phyloP scores from a whole-genome alignment of 2,329 filamentous ascomycete species.

The Cercospora sojina region DNA sequence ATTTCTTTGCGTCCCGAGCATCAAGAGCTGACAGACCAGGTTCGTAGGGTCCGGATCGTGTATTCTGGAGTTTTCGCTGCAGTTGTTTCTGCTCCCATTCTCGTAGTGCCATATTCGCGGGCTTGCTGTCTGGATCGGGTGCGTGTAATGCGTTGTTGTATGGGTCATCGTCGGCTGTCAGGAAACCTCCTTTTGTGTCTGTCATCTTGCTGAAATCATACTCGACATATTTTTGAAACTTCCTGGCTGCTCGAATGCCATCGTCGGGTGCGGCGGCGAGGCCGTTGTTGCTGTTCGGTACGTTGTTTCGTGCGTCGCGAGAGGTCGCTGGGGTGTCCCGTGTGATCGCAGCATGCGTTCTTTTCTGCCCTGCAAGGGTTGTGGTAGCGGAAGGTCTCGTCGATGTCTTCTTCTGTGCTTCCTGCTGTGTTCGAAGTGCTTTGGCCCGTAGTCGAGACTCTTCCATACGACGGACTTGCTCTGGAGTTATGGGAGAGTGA shows the following conservation, averaged over 20 bases:
- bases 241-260: slow-evolving; percentile 71
- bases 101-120: slow-evolving; percentile 80
- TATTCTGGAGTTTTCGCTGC: slow-evolving; percentile 67
- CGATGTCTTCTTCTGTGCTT: slow-evolving; percentile 54
- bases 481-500: slow-evolving; percentile 55
- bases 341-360: slow-evolving; percentile 62
- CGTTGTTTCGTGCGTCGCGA: slow-evolving; percentile 61
- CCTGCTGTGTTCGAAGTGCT: slow-evolving; percentile 72
- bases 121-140: slow-evolving; percentile 58
- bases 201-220: slow-evolving; percentile 98
- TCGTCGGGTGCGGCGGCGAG: slow-evolving; percentile 45
- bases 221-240: slow-evolving; percentile 92
- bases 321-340: slow-evolving; percentile 57
- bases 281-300: slow-evolving; percentile 39
- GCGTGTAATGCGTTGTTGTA: slow-evolving; percentile 74
- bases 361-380: slow-evolving; percentile 64
- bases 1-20: slow-evolving; percentile 60
- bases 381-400: slow-evolving; percentile 16
- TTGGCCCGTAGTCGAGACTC: slow-evolving; percentile 85
- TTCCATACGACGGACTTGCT: slow-evolving; percentile 67
- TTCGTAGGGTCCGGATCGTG: slow-evolving; percentile 80
- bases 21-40: slow-evolving; percentile 78
- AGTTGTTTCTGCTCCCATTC: slow-evolving; percentile 89
- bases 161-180: slow-evolving; percentile 88
- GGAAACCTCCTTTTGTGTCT: slow-evolving; percentile 93